Evolutionary conservation across 176 grass and related monocot genomes (phyloP), one percentile per base, ranked within the genome.

Genomic region (Miscanthus lutarioriparius): DNA sequence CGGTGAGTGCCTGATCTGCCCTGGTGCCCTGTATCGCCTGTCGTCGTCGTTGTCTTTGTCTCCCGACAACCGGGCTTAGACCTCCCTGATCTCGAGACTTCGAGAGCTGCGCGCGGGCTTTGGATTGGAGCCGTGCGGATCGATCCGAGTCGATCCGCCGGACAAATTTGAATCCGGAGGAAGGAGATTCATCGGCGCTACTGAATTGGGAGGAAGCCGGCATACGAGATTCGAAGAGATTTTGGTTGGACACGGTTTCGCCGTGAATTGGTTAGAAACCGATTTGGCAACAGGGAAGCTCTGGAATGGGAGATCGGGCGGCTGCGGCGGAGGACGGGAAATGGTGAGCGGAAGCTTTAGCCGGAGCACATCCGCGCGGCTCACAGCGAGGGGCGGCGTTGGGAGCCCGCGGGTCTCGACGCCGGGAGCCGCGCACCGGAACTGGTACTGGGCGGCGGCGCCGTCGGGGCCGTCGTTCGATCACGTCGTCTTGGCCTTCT

Each of bases 321-420:
- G 36, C 64, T 10, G 68, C 28, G 45, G 41, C 49, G 59, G 66
- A 4, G 35, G 73, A 40, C 40, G 71, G 15, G 81, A 83, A 56
- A 97, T 98, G 96, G 74, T 81, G 86, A 91, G 71, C 44, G 82
- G 70, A 63, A 93, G 81, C 53, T 93, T 95, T 72, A 93, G 68
- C 73, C 78, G 93, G 70, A 88, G 87, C 41, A 74, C 89, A 10
- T 91, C 93, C 33, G 80, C 87, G 85, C 87, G 93, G 64, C 91
- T 89, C 79, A 79, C 87, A 7, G 72, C 89, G 36, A 92, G 91
- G 86, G 80, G 67, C 63, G 82, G 67, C 63, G 68, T 91, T 19
- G 90, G 82, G 38, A 98, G 91, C 76, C 96, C 91, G 45, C 83
- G 89, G 73, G 82, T 88, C 41, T 82, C 84, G 1, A 76, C 63